These are phyloP conservation scores for Akanthomyces lecanii DNA, from an alignment of 2,329 filamentous ascomycete species.

Conservation along the genomic window DNA sequence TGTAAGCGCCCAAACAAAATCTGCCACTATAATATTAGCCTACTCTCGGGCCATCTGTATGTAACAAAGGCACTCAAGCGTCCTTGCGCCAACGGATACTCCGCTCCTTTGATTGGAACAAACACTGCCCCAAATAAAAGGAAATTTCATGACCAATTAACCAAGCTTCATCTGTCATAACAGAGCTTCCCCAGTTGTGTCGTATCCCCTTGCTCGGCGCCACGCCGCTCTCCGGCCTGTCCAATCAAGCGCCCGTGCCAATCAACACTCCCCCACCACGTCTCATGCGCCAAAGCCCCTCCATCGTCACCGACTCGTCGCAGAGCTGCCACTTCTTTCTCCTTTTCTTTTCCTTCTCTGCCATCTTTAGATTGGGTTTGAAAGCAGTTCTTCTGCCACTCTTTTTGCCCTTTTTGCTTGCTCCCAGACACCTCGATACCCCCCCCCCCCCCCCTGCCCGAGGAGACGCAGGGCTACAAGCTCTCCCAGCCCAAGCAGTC, in stretches of 20 bases:
- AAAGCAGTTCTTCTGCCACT: neutral
- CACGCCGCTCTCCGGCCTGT: neutral
- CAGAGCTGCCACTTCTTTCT: slow-evolving; percentile 19
- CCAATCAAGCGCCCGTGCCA: slow-evolving; percentile 14
- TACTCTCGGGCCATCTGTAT: neutral
- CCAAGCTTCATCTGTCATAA: neutral
- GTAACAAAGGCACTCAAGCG: neutral
- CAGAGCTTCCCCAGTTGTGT: neutral
- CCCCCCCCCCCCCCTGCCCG: slow-evolving; percentile 54
- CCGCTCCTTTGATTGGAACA: neutral
- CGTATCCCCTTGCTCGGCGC: neutral
- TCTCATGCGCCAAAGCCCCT: slow-evolving; percentile 25
- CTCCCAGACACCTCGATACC: slow-evolving; percentile 23
- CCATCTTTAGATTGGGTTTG: neutral
- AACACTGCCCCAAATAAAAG: neutral
- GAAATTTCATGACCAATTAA: neutral
- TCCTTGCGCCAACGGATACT: neutral
- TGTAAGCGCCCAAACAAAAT: neutral
- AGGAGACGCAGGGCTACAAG: slow-evolving; percentile 94
- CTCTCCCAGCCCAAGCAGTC: slow-evolving; percentile 96
- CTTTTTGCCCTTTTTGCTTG: neutral
- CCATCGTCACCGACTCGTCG: slow-evolving; percentile 32
- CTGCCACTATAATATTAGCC: neutral
- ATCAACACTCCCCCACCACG: slow-evolving; percentile 11
- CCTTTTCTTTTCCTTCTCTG: neutral